Evolutionary conservation across 805 yeast species (phyloP), one percentile per base, ranked within the genome.

Genomic region (Kodamaea restingae): DNA sequence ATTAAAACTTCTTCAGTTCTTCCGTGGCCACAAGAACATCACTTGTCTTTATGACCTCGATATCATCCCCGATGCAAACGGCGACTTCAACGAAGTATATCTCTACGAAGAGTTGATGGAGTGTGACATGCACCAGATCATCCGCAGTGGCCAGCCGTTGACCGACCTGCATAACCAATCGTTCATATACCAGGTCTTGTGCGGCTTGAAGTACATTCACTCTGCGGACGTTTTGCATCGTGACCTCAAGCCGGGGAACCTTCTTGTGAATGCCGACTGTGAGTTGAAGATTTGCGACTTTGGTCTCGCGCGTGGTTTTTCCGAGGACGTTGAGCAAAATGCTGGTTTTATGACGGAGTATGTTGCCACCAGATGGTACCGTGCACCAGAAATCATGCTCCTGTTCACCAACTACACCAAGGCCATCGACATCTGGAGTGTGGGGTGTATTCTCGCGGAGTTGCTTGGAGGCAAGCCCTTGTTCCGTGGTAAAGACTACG

Each of bases 351-450:
- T 91, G 71, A 93, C 98, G 1, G 98, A 91, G 61, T 93, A 93
- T 58, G 98, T 93, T 18, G 98, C 98, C 22, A 93, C 98, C 1
- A 75, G 98, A 59, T 93, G 98, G 98, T 93, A 93, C 63, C 73
- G 98, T 50, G 98, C 98, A 3, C 98, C 98, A 0, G 98, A 93
- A 57, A 88, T 93, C 62, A 91, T 93, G 88, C 71, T 93, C 40
- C 83, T 95, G 47, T 88, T 86, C 67, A 95, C 93, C 60, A 87
- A 90, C 43, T 91, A 91, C 61, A 86, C 98, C 4, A 90, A 88
- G 65, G 96, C 98, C 17, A 91, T 93, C 43, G 98, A 93, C 61
- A 76, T 93, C 41, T 93, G 98, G 98, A 88, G 97, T 0, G 95
- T 93, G 15, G 98, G 98, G 2, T 93, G 98, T 65, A 90, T 93